These are phyloP conservation scores for Yamadazyma dushanensis DNA, from an alignment of 1,139 yeast species.

Conservation along the genomic window DNA sequence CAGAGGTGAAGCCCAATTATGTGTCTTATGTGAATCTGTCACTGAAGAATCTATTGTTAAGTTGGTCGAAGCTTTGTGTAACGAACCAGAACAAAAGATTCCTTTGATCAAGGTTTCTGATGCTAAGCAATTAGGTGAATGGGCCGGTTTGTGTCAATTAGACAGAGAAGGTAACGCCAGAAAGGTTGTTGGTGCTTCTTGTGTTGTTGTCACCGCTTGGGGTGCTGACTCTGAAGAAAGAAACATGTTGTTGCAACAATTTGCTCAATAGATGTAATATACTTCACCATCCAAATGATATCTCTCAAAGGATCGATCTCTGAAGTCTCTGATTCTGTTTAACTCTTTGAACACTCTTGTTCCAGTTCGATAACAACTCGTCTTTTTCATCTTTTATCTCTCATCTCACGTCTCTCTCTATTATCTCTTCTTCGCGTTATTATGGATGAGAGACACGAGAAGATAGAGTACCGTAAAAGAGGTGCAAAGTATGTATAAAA, in stretches of 20 bases:
- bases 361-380: too few species aligned
- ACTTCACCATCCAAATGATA: too few species aligned
- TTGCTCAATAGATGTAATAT: slow-evolving; percentile 63
- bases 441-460: slow-evolving; percentile 18
- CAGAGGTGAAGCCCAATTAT: slow-evolving; percentile 96
- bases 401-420: neutral
- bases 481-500: slow-evolving; percentile 42
- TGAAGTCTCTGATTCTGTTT: neutral
- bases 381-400: neutral
- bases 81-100: slow-evolving; percentile 94
- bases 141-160: slow-evolving; percentile 99
- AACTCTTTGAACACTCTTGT: neutral
- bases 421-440: neutral
- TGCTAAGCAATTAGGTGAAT: slow-evolving; percentile 99
- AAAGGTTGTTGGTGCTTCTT: slow-evolving; percentile 99
- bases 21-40: slow-evolving; percentile 97
- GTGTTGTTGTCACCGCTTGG: slow-evolving; percentile 99
- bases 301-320: too few species aligned
- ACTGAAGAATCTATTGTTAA: slow-evolving; percentile 96
- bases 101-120: slow-evolving; percentile 99
- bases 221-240: slow-evolving; percentile 99
- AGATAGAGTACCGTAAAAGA: slow-evolving; percentile 32
- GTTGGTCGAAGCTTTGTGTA: slow-evolving; percentile 98
- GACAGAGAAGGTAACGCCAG: slow-evolving; percentile 99
- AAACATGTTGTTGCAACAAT: slow-evolving; percentile 94